phyloP scores from a whole-genome alignment of 768 basidiomycete genomes.

The Asterophora lycoperdoides region DNA sequence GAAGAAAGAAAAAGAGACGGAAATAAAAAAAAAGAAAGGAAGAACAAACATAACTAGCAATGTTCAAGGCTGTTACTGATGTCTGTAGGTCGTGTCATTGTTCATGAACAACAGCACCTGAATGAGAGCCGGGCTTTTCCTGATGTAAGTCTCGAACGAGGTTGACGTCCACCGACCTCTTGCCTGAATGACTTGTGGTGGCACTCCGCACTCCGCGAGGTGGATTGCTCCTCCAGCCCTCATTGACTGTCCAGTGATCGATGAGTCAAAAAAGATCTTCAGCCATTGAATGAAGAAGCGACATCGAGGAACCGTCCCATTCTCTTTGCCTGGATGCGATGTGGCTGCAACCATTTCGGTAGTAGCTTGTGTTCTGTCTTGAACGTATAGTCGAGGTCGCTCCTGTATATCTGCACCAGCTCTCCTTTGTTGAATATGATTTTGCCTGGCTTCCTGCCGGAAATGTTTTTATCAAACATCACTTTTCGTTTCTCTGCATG shows the following conservation, averaged over 20 bases:
- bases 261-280: constrained; percentile 6
- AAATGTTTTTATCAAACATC: constrained; percentile 22
- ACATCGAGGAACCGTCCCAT: too few relatives aligned
- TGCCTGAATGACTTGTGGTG: constrained; percentile 26
- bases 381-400: constrained; percentile 22
- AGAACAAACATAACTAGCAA: too few relatives aligned
- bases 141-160: constrained; percentile 22
- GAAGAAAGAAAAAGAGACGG: too few relatives aligned
- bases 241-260: constrained; percentile 34
- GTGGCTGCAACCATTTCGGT: constrained; percentile 29
- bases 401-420: constrained; percentile 25
- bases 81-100: too few relatives aligned
- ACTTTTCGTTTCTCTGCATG: constrained; percentile 23
- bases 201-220: constrained; percentile 24
- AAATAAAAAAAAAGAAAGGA: too few relatives aligned
- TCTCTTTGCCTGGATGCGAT: too few relatives aligned
- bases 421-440: constrained; percentile 22
- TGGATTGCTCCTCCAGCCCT: constrained; percentile 34
- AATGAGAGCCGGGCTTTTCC: constrained; percentile 21
- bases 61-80: too few relatives aligned
- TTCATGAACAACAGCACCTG: not conserved
- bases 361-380: constrained; percentile 24
- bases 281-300: too few relatives aligned
- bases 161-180: constrained; percentile 31
- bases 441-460: constrained; percentile 12